Base-by-base conservation (phyloP, 768 basidiomycete genomes). In the Boletus sp. region DNA sequence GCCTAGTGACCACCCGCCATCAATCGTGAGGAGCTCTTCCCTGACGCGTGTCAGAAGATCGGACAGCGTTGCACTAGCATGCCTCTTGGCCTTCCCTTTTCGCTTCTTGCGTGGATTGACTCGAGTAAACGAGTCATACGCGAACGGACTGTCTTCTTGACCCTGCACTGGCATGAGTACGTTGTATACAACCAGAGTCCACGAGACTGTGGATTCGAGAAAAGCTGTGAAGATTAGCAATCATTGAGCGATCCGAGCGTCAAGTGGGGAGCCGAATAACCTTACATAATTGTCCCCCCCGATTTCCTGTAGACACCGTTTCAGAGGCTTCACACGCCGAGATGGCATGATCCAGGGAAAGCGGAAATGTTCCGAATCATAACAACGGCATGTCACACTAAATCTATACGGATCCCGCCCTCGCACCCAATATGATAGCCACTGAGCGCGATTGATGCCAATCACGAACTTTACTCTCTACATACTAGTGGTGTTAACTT, bases 91-190 rank as follows among this genome's bases (percentile, higher is more conserved):
- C 66, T 73, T 77, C 57, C 75, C 74, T 48, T 50, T 74, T 62
- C 80, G 78, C 64, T 80, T 86, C 71, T 78, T 85, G 66, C 80
- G 79, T 28, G 78, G 66, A 57, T 72, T 74, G 58, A 80, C 79
- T 51, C 78, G 77, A 24, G 72, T 78, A 69, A 86, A 86, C 11
- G 81, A 76, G 53, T 79, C 66, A 56, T 78, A 77, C 54, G 75
- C 77, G 50, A 78, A 75, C 52, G 52, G 28, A 52, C 36, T 46
- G 28, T n/a, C 54, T 46, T 63, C 24, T 52, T 47, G n/a, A 42
- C 60, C 60, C 57, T 56, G 54, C 65, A n/a, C n/a, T n/a, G n/a
- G n/a, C n/a, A 64, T 64, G 32, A 29, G 15, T 30, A 46, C 50
- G 49, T 30, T 55, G 33, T 12, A 18, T 5, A 40, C 40, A n/a